Percentiles rank a stretch among this genome's conserved stretches.
These are phyloP conservation scores for Bipolaris zeicola DNA, from an alignment of 2,329 filamentous ascomycete genomes.

Conservation along the genomic window DNA sequence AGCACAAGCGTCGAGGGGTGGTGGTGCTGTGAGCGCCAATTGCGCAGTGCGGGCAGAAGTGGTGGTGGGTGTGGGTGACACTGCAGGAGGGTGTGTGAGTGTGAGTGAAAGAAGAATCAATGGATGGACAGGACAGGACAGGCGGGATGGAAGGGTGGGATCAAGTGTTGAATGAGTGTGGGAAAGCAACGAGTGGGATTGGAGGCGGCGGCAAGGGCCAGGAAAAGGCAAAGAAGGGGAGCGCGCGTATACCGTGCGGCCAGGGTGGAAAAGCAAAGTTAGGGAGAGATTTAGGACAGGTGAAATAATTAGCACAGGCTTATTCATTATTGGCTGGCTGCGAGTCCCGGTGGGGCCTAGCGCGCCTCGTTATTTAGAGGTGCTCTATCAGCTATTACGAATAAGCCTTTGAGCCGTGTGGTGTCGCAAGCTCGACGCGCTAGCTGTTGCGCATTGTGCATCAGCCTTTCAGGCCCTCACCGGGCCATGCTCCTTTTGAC, in stretches of 20 bases:
- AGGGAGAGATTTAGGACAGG: slow-evolving; percentile 18
- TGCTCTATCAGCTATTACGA: slow-evolving; percentile 39
- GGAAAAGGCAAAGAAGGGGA: slow-evolving; percentile 1
- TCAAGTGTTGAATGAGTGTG: background rate
- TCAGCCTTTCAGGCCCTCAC: background rate
- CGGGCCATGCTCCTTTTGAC: background rate
- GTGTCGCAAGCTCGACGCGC: slow-evolving; percentile 25
- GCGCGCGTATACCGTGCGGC: slow-evolving; percentile 9
- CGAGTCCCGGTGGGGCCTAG: slow-evolving; percentile 33
- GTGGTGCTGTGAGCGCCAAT: background rate
- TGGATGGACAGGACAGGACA: too few relatives aligned
- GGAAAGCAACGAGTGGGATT: slow-evolving; percentile 1
- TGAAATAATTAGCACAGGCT: slow-evolving; percentile 38
- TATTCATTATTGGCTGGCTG: slow-evolving; percentile 34
- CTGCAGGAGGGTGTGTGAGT: background rate
- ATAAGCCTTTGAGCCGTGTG: slow-evolving; percentile 24
- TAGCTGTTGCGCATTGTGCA: slow-evolving; percentile 14
- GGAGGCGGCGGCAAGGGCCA: slow-evolving; percentile 3
- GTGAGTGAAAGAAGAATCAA: background rate
- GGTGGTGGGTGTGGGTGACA: background rate
- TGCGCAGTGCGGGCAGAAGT: background rate
- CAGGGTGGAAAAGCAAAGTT: slow-evolving; percentile 15
- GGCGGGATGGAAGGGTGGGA: too few relatives aligned
- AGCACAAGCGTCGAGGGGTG: background rate
- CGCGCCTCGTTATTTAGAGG: slow-evolving; percentile 28